A percentile compares a stretch with the other conserved stretches of the same genome.
These are phyloP conservation scores for Penicillium egyptiacum DNA, from an alignment of 495 filamentous ascomycete genomes.

Conservation along the genomic window DNA sequence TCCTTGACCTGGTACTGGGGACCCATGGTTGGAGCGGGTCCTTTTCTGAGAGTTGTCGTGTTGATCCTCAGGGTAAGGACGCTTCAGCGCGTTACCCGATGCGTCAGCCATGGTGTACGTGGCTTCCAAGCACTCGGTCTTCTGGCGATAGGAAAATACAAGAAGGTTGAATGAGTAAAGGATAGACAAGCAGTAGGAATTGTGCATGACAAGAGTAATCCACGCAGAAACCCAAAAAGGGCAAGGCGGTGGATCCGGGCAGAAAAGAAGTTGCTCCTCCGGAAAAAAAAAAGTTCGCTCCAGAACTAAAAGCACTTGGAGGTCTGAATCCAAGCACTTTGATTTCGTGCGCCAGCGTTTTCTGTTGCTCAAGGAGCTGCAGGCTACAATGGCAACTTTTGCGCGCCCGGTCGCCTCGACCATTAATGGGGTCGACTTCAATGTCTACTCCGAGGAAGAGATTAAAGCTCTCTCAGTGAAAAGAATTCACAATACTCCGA, in stretches of 20 bases:
- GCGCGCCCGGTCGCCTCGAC: constrained; percentile 83
- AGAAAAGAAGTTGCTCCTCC: constrained; percentile 36
- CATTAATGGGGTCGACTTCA: constrained; percentile 88
- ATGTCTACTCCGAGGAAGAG: constrained; percentile 73
- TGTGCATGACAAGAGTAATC: constrained; percentile 9
- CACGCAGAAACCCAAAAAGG: constrained; percentile 14
- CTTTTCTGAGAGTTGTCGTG: constrained; percentile 56
- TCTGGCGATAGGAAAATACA: neutral
- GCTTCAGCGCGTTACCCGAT: constrained; percentile 54
- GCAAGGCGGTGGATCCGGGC: constrained; percentile 28
- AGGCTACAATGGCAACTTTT: constrained; percentile 66
- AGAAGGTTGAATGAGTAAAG: neutral
- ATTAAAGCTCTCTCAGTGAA: constrained; percentile 88
- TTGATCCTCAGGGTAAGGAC: constrained; percentile 57
- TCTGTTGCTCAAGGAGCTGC: constrained; percentile 47
- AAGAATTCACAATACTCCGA: constrained; percentile 82
- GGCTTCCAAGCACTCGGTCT: constrained; percentile 11
- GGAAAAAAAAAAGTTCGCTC: constrained; percentile 28
- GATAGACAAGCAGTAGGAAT: neutral
- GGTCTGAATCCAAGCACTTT: constrained; percentile 26
- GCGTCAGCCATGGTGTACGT: constrained; percentile 51
- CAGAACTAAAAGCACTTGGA: constrained; percentile 28
- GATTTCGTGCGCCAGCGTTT: constrained; percentile 39
- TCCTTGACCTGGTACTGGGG: constrained; percentile 48
- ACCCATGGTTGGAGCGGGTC: constrained; percentile 59